These are phyloP conservation scores for Anisodus tanguticus DNA, from an alignment of 257 asterid species.

Conservation along the genomic window DNA sequence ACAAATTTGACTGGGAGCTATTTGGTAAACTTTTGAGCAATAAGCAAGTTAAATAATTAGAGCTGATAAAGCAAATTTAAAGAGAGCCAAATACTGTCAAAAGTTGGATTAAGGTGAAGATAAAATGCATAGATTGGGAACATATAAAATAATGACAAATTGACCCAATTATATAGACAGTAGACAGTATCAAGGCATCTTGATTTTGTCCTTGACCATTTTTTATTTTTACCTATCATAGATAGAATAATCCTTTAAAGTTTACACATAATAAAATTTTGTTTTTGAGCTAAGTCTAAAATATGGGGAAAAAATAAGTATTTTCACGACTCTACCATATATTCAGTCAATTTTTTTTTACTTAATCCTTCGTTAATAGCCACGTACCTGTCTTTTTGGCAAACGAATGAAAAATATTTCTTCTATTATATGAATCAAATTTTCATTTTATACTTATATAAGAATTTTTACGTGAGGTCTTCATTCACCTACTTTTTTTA, in stretches of 20 bases:
- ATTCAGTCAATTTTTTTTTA: no score
- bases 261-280: background rate
- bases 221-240: background rate
- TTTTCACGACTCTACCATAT: no score
- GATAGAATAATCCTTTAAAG: background rate
- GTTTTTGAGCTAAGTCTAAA: no score
- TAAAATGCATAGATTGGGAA: conserved; percentile 32
- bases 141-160: conserved; percentile 13
- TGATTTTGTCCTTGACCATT: conserved; percentile 2
- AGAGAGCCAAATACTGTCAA: background rate
- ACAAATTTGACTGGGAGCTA: conserved; percentile 52
- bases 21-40: conserved; percentile 40
- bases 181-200: conserved; percentile 16
- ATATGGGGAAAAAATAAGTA: no score
- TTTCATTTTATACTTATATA: no score
- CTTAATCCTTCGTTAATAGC: no score
- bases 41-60: conserved; percentile 4
- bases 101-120: conserved; percentile 37
- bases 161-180: conserved; percentile 28
- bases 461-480: no score
- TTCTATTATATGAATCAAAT: no score
- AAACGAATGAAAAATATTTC: no score
- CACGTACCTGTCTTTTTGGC: no score
- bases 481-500: no score
- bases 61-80: background rate